A percentile compares a stretch with the other conserved stretches of the same genome.
Conservation (phyloP, 768 basidiomycete genomes). For the Kwoniella europaea region DNA sequence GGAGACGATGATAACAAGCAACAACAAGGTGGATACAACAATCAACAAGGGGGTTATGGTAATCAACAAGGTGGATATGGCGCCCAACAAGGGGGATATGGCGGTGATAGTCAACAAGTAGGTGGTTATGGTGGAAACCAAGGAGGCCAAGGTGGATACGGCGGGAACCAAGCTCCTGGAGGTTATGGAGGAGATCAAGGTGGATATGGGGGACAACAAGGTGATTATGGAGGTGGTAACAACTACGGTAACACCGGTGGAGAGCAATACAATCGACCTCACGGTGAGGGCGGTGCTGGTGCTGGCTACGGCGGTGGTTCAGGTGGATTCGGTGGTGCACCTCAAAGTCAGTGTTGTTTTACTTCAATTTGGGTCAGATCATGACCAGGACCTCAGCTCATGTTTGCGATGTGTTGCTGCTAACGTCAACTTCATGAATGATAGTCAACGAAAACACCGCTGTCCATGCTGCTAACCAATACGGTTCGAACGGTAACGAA, state of each 20-base stretch:
- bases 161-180: slow-evolving; percentile 36
- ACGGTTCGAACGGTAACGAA: slow-evolving; percentile 65
- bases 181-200: slow-evolving; percentile 14
- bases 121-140: slow-evolving; percentile 22
- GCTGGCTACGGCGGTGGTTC: not conserved
- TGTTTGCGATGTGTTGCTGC: slow-evolving; percentile 1
- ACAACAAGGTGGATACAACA: slow-evolving; percentile 32
- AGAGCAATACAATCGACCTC: slow-evolving; percentile 44
- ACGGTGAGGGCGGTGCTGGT: slow-evolving; percentile 40
- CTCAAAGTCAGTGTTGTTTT: slow-evolving; percentile 31
- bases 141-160: slow-evolving; percentile 25
- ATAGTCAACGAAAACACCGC: slow-evolving; percentile 72
- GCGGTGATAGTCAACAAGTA: slow-evolving; percentile 7
- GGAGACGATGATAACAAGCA: slow-evolving; percentile 35
- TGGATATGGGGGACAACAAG: slow-evolving; percentile 40
- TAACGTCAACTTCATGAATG: not conserved
- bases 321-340: slow-evolving; percentile 31
- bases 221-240: slow-evolving; percentile 30
- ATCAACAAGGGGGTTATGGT: slow-evolving; percentile 20
- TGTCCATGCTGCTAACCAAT: slow-evolving; percentile 64
- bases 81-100: slow-evolving; percentile 13
- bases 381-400: not conserved
- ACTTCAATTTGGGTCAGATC: not conserved
- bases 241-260: slow-evolving; percentile 32
- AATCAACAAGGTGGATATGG: slow-evolving; percentile 11